phyloP scores from a whole-genome alignment of 2,329 filamentous ascomycete genomes.

The Aspergillus alliaceus region DNA sequence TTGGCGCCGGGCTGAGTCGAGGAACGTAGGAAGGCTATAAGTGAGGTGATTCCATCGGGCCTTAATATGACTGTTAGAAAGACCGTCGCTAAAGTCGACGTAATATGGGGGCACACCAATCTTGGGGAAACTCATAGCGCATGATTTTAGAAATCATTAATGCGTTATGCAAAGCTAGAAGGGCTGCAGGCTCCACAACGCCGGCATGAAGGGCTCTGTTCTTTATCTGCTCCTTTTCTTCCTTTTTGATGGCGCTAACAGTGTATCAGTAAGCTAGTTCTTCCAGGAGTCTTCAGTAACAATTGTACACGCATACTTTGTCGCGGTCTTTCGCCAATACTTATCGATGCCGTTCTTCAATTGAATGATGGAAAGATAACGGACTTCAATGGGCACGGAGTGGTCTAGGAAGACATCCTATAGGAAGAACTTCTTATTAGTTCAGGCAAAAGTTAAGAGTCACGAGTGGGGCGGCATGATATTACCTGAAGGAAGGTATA shows the following conservation, averaged over 20 bases:
- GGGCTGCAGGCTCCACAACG: constrained; percentile 71
- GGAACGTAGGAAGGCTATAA: constrained; percentile 65
- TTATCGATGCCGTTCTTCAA: constrained; percentile 96
- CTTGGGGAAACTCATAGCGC: constrained; percentile 81
- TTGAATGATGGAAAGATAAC: constrained; percentile 88
- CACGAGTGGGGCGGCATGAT: neutral
- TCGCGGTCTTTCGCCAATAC: constrained; percentile 82
- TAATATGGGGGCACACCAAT: constrained; percentile 61
- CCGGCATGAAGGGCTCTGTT: constrained; percentile 73
- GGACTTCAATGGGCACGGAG: constrained; percentile 71
- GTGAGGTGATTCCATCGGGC: constrained; percentile 49
- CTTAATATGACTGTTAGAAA: constrained; percentile 23
- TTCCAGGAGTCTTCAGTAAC: neutral
- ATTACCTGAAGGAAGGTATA: constrained; percentile 68
- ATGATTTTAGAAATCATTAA: constrained; percentile 84
- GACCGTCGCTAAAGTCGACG: no score
- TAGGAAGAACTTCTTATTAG: neutral
- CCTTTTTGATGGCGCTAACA: constrained; percentile 57
- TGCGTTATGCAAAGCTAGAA: constrained; percentile 83
- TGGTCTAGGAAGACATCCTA: constrained; percentile 81
- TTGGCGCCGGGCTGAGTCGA: constrained; percentile 55
- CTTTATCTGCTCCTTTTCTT: constrained; percentile 77
- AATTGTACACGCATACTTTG: constrained; percentile 53
- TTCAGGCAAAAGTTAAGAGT: neutral
- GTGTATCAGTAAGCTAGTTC: constrained; percentile 15